Evolutionary conservation across 805 yeast species (phyloP), one percentile per base, ranked within the genome.

Genomic region (Starmerella apis): DNA sequence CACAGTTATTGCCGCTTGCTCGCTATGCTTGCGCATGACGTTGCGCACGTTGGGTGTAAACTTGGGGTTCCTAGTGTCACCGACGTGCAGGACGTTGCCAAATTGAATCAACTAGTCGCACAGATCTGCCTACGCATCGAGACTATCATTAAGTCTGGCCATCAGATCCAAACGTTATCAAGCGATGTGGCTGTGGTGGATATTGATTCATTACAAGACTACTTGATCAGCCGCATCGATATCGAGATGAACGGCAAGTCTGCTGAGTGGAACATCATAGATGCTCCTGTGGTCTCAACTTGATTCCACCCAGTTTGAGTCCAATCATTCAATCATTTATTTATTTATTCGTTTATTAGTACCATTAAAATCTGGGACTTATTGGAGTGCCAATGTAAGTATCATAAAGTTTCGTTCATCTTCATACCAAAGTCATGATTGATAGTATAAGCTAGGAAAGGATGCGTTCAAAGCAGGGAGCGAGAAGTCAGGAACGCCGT

Each of bases 191-290:
- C 27, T 11, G 43, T 49, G 9, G 44, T 41, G 5, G 63, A 60
- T 35, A 35, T 59, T 16, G 63, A 60, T 20, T 27, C 57, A 31
- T 24, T 60, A 32, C 62, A 60, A 44, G 61, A 59, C 49, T 54
- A 56, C 35, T 37, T 60, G 28, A 58, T 60, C 41, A 56, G 58
- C 8, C 45, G 47, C 20, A 56, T 58, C 22, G 61, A 59, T 32
- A 50, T 62, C 22, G 68, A 61, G 38, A 53, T 65, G 33, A 62
- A 65, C 46, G 68, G 68, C 18, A 61, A 57, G 27, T 55, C 63
- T 1, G 66, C 62, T 10, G 68, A 65, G 46, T 65, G 69, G 69
- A 62, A 61, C 47, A 49, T 63, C 13, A 56, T 64, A 14, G 62
- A 59, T 22, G 52, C 52, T 75, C 55, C 55, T 1, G 27, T 30